These are phyloP conservation scores for Thecaphora frezii DNA, from an alignment of 1,284 basidiomycete species.

Conservation along the genomic window DNA sequence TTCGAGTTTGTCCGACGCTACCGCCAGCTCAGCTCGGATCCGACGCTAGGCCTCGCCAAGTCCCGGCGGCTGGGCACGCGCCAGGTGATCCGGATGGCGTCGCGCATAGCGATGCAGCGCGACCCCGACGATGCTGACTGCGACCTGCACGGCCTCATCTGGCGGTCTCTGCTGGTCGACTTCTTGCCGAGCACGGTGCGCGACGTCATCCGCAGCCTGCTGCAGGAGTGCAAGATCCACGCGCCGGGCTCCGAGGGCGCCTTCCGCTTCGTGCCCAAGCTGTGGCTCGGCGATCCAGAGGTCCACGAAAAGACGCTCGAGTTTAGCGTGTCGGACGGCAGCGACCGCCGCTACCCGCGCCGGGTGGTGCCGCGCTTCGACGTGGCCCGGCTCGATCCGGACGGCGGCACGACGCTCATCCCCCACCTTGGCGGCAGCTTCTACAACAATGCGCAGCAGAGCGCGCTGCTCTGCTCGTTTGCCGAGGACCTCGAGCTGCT, in stretches of 20 bases:
- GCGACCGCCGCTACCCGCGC: slow-evolving; percentile 15
- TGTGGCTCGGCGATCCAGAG: slow-evolving; percentile 27
- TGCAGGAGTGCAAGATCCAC: slow-evolving; percentile 47
- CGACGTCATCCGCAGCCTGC: slow-evolving; percentile 44
- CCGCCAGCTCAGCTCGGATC: slow-evolving; percentile 43
- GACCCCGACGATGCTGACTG: slow-evolving; percentile 22
- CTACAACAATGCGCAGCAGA: slow-evolving; percentile 59
- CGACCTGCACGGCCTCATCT: slow-evolving; percentile 52
- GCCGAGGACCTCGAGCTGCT: slow-evolving; percentile 57
- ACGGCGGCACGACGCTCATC: slow-evolving; percentile 55
- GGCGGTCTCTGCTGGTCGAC: slow-evolving; percentile 56
- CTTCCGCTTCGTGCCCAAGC: slow-evolving; percentile 36
- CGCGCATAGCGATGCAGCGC: slow-evolving; percentile 49
- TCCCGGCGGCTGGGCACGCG: slow-evolving; percentile 58
- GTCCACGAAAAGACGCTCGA: slow-evolving; percentile 24
- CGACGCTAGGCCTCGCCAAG: slow-evolving; percentile 53
- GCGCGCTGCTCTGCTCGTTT: slow-evolving; percentile 53
- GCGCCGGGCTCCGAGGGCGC: slow-evolving; percentile 51
- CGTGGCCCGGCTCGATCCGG: slow-evolving; percentile 43
- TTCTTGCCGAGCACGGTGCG: slow-evolving; percentile 59
- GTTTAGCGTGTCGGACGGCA: slow-evolving; percentile 31
- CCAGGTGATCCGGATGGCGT: slow-evolving; percentile 57
- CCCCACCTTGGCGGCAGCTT: slow-evolving; percentile 53
- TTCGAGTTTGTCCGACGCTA: slow-evolving; percentile 56
- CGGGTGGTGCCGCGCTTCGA: slow-evolving; percentile 51